Conservation (phyloP, 1,284 basidiomycete species). For the Cryptococcus jaspeensis region DNA sequence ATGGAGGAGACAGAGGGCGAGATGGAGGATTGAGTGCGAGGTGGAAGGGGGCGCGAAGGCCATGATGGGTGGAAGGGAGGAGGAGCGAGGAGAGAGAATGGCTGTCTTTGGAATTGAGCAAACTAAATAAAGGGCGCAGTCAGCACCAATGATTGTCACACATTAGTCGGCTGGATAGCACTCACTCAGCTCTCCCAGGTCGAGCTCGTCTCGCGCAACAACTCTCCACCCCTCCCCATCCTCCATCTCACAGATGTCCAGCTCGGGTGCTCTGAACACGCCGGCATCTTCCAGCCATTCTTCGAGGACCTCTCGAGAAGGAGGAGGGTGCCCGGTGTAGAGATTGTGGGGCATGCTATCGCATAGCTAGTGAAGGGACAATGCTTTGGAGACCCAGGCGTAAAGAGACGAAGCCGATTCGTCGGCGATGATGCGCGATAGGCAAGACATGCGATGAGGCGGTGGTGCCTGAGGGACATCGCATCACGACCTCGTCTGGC, state of each 20-base stretch:
- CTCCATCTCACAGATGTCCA: conserved; percentile 15
- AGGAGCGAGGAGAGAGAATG: conserved; percentile 44
- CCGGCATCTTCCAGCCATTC: conserved; percentile 23
- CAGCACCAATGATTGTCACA: not conserved
- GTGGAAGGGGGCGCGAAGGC: conserved; percentile 1
- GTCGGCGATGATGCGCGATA: too few relatives aligned
- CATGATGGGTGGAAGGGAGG: conserved; percentile 15
- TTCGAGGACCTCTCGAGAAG: conserved; percentile 15
- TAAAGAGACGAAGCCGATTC: too few relatives aligned
- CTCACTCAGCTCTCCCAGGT: conserved; percentile 16
- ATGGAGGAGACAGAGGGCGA: conserved; percentile 48
- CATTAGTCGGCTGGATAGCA: not conserved
- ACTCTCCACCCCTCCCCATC: conserved; percentile 12
- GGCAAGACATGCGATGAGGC: too few relatives aligned
- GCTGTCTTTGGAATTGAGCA: conserved; percentile 46
- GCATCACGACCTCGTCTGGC: too few relatives aligned
- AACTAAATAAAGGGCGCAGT: conserved; percentile 27
- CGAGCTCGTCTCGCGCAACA: conserved; percentile 7
- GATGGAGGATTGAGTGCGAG: conserved; percentile 36
- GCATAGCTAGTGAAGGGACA: too few relatives aligned
- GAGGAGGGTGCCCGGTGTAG: conserved; percentile 13
- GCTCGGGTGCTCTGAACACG: conserved; percentile 6
- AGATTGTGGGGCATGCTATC: conserved; percentile 1
- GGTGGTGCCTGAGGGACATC: too few relatives aligned
- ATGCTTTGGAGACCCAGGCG: too few relatives aligned